Evolutionary conservation across 495 filamentous ascomycete species (phyloP).

Genomic region (Pseudomonodictys pantanalensis): DNA sequence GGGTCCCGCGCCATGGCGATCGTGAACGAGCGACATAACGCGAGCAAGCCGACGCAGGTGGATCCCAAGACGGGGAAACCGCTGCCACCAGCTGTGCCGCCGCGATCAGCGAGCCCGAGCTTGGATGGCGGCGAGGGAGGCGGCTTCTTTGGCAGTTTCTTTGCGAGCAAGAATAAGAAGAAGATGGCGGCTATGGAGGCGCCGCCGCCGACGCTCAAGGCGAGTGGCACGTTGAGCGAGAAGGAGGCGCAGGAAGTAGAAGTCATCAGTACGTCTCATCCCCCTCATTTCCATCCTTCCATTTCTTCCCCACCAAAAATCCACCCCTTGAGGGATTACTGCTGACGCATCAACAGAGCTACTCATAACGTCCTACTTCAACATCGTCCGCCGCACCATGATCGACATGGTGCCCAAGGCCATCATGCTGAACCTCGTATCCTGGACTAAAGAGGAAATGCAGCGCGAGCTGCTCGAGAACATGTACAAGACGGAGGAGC

Average conservation of each 20-base stretch:
- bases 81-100: constrained; percentile 64
- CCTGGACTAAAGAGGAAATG: constrained; percentile 98
- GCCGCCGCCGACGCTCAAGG: constrained; percentile 88
- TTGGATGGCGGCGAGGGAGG: constrained; percentile 55
- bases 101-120: constrained; percentile 65
- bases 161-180: constrained; percentile 98
- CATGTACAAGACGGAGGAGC: constrained; percentile 86
- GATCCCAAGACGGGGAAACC: constrained; percentile 99
- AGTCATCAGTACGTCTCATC: constrained; percentile 81
- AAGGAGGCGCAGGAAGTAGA: constrained; percentile 93
- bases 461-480: constrained; percentile 96
- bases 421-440: constrained; percentile 95
- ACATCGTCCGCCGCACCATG: constrained; percentile 96
- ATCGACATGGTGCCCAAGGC: constrained; percentile 99
- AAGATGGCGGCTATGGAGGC: constrained; percentile 99
- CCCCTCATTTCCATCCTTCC: not conserved
- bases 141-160: constrained; percentile 97
- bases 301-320: not conserved
- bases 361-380: constrained; percentile 94
- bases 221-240: constrained; percentile 86
- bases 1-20: constrained; percentile 90
- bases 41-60: constrained; percentile 85
- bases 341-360: constrained; percentile 60
- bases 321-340: constrained; percentile 5
- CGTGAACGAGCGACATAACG: constrained; percentile 82